Conservation (phyloP, 1,139 yeast genomes). For the Scheffersomyces parashehatae region DNA sequence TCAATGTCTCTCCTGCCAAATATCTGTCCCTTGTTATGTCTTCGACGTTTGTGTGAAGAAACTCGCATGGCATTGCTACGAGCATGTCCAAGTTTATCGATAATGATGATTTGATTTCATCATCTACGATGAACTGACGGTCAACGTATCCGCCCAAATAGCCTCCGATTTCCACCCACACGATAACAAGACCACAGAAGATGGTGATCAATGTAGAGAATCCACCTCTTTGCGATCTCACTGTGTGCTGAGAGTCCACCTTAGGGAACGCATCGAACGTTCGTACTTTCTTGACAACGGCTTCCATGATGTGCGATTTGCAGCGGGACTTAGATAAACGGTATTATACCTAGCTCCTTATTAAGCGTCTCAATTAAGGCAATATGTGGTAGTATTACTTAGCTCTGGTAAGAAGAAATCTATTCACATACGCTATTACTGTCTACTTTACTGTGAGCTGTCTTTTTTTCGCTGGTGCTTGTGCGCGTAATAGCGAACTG, state of each 20-base stretch:
- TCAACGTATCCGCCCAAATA: slow-evolving; percentile 81
- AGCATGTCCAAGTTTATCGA: slow-evolving; percentile 76
- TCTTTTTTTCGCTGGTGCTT: background rate
- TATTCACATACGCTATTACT: too few relatives aligned
- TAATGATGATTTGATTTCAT: slow-evolving; percentile 58
- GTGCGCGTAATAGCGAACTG: too few relatives aligned
- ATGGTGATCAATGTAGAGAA: slow-evolving; percentile 67
- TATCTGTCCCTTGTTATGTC: slow-evolving; percentile 79
- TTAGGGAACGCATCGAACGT: slow-evolving; percentile 90
- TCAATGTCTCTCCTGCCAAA: slow-evolving; percentile 73
- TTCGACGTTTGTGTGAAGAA: slow-evolving; percentile 69
- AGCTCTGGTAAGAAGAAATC: too few relatives aligned
- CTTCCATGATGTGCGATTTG: slow-evolving; percentile 27
- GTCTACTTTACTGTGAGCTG: background rate
- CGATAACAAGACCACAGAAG: slow-evolving; percentile 60
- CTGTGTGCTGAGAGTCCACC: slow-evolving; percentile 74
- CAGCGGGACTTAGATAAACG: too few relatives aligned
- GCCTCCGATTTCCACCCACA: slow-evolving; percentile 88
- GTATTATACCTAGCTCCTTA: too few relatives aligned
- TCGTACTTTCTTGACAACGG: slow-evolving; percentile 44
- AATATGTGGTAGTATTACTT: too few relatives aligned
- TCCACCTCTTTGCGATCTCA: slow-evolving; percentile 77
- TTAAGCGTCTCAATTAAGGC: too few relatives aligned
- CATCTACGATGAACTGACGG: slow-evolving; percentile 75
- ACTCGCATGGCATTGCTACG: slow-evolving; percentile 83